Evolutionary conservation across 768 basidiomycete genomes (phyloP).

Genomic region (Podaxis carcinomalis): DNA sequence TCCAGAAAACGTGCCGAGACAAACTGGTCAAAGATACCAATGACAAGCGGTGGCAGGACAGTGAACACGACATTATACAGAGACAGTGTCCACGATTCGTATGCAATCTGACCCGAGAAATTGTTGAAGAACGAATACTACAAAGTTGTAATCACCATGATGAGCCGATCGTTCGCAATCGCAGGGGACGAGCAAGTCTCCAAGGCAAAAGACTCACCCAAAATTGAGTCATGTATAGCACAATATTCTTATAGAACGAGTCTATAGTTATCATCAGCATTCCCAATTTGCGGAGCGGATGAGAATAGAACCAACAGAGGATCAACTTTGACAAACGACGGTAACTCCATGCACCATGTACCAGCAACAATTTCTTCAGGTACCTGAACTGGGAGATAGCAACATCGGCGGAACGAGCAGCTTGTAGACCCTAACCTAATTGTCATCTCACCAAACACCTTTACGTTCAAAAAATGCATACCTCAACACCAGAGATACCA

Average conservation of each 20-base stretch:
- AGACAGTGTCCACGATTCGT: constrained; percentile 98
- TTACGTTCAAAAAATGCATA: constrained; percentile 20
- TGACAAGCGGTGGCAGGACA: constrained; percentile 92
- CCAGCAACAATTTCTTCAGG: constrained; percentile 90
- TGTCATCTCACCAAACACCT: neutral
- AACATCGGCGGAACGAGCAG: constrained; percentile 94
- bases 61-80: constrained; percentile 97
- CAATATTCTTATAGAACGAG: constrained; percentile 99
- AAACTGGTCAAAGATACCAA: constrained; percentile 98
- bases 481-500: constrained; percentile 97
- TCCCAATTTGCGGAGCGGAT: neutral
- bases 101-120: constrained; percentile 97
- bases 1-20: constrained; percentile 96
- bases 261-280: constrained; percentile 40
- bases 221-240: constrained; percentile 97
- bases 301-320: constrained; percentile 61
- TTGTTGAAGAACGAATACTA: constrained; percentile 99
- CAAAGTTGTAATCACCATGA: neutral
- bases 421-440: constrained; percentile 79
- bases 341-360: constrained; percentile 99
- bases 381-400: constrained; percentile 97
- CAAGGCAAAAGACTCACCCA: constrained; percentile 56
- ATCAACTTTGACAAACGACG: constrained; percentile 92
- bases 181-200: neutral
- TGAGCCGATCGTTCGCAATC: neutral